phyloP scores from a whole-genome alignment of 169 alveolate genomes.

The Plasmodium gonderi region DNA sequence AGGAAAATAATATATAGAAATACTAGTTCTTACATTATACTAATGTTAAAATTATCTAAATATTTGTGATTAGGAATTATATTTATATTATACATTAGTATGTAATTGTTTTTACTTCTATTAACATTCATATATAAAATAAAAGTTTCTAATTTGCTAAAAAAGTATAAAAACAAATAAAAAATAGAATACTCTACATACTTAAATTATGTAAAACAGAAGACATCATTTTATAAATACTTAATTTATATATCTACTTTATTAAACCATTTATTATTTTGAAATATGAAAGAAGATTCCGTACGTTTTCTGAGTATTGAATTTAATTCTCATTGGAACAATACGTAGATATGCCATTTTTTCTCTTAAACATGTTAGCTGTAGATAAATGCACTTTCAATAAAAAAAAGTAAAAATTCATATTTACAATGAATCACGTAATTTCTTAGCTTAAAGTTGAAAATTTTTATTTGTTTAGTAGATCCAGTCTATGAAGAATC shows the following conservation, averaged over 20 bases:
- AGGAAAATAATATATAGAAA: background rate
- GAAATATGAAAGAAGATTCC: background rate
- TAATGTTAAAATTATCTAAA: background rate
- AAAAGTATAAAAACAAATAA: too few relatives aligned
- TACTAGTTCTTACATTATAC: background rate
- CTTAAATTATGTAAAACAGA: background rate
- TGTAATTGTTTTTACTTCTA: background rate
- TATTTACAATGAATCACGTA: background rate
- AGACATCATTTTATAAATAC: background rate
- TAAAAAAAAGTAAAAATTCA: background rate
- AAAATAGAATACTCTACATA: background rate
- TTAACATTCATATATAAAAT: background rate
- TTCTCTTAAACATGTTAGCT: background rate
- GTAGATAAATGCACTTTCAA: background rate
- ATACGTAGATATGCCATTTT: background rate
- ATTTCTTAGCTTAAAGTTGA: background rate
- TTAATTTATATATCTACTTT: background rate
- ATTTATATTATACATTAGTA: background rate
- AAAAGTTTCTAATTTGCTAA: background rate
- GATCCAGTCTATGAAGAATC: background rate
- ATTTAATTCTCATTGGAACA: background rate
- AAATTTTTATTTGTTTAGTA: background rate
- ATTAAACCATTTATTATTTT: background rate
- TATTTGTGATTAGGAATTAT: background rate
- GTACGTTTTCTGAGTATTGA: background rate